phyloP scores from a whole-genome alignment of 805 yeast genomes.

The Zygosaccharomyces rouxii region DNA sequence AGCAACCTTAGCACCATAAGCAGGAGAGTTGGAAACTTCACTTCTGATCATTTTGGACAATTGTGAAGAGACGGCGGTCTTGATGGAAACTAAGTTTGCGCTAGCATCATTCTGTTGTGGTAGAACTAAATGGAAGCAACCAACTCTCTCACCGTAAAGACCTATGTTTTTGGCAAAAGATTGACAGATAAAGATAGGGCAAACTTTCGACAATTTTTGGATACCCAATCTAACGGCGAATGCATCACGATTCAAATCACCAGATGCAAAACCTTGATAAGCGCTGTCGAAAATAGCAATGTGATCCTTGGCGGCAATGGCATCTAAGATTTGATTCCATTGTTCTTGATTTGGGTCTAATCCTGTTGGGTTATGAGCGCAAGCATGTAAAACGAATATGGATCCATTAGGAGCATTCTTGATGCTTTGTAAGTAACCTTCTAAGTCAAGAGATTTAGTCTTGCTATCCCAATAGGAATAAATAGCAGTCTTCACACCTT shows the following conservation, averaged over 20 bases:
- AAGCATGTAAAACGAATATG: constrained; percentile 80
- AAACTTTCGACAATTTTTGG: constrained; percentile 39
- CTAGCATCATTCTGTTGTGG: constrained; percentile 34
- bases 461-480: constrained; percentile 86
- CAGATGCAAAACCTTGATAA: constrained; percentile 95
- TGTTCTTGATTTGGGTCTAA: constrained; percentile 82
- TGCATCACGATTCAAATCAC: constrained; percentile 77
- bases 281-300: constrained; percentile 89
- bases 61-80: constrained; percentile 66
- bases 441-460: constrained; percentile 65
- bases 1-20: constrained; percentile 91
- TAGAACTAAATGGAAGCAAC: constrained; percentile 77
- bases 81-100: constrained; percentile 39
- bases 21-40: constrained; percentile 91
- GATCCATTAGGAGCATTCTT: constrained; percentile 70
- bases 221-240: constrained; percentile 67
- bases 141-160: constrained; percentile 96
- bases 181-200: constrained; percentile 78
- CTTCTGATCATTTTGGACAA: constrained; percentile 71
- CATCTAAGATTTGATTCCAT: constrained; percentile 69
- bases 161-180: constrained; percentile 96
- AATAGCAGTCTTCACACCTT: constrained; percentile 60
- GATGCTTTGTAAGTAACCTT: constrained; percentile 62
- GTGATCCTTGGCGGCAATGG: constrained; percentile 57
- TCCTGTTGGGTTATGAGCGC: constrained; percentile 98